These are phyloP conservation scores for Climacium dendroides DNA, from an alignment of 225 moss, liverwort and hornwort species.

Conservation along the genomic window DNA sequence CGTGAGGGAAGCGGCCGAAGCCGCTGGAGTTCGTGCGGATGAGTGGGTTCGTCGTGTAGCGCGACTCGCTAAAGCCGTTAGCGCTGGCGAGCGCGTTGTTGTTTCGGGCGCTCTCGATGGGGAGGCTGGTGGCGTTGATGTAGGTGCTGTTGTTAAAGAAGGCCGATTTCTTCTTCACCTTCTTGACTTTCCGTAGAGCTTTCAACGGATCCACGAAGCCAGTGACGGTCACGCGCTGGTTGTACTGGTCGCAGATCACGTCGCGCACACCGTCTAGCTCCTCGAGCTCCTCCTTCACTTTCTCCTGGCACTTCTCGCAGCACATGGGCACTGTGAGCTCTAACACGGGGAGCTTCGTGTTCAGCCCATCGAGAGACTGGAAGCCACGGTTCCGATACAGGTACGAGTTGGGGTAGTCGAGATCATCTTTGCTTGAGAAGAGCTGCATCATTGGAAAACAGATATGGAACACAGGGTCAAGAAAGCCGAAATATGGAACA, in stretches of 20 bases:
- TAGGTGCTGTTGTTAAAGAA: slow-evolving; percentile 8
- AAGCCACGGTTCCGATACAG: neutral
- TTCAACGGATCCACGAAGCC: slow-evolving; percentile 22
- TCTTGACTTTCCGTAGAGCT: slow-evolving; percentile 9
- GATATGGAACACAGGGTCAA: neutral
- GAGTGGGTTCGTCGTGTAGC: neutral
- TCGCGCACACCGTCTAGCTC: slow-evolving; percentile 11
- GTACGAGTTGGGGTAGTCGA: neutral
- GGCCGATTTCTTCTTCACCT: slow-evolving; percentile 22
- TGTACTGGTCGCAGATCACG: slow-evolving; percentile 30
- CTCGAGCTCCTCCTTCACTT: slow-evolving; percentile 23
- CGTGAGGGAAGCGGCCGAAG: slow-evolving; percentile 24
- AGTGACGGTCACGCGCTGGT: slow-evolving; percentile 31
- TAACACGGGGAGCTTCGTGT: neutral
- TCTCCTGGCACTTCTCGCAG: slow-evolving; percentile 40
- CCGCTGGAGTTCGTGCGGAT: slow-evolving; percentile 16
- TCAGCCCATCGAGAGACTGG: neutral
- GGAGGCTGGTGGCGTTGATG: neutral
- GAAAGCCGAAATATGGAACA: neutral
- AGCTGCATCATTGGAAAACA: neutral
- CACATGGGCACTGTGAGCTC: slow-evolving; percentile 38
- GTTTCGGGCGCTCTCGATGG: neutral
- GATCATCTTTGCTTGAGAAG: slow-evolving; percentile 19
- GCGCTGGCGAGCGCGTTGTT: neutral
- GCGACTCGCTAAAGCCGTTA: neutral